These are phyloP conservation scores for Cephalotrichum gorgonifer DNA, from an alignment of 2,329 filamentous ascomycete genomes.

Conservation along the genomic window DNA sequence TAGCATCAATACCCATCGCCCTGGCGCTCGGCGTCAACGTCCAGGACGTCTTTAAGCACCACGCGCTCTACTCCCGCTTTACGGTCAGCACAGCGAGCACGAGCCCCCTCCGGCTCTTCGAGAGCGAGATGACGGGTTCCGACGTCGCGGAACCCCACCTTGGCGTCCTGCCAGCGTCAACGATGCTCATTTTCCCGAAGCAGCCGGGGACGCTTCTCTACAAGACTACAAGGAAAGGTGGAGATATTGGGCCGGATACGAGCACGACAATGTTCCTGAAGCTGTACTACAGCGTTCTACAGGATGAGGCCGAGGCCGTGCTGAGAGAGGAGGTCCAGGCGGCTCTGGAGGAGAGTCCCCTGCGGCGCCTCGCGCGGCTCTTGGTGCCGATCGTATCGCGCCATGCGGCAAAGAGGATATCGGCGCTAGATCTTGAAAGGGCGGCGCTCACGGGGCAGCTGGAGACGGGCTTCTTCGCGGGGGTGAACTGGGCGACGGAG, in stretches of 20 bases:
- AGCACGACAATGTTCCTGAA: slow-evolving; percentile 50
- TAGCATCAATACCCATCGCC: slow-evolving; percentile 55
- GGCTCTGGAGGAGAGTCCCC: slow-evolving; percentile 25
- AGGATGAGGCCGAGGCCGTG: slow-evolving; percentile 56
- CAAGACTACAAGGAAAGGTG: slow-evolving; percentile 53
- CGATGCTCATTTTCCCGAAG: slow-evolving; percentile 62
- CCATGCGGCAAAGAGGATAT: slow-evolving; percentile 32
- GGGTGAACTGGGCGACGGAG: slow-evolving; percentile 34
- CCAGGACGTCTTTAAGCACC: slow-evolving; percentile 85
- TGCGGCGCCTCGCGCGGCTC: slow-evolving; percentile 36
- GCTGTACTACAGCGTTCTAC: slow-evolving; percentile 65
- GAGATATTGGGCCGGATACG: slow-evolving; percentile 11
- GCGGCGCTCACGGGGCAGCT: slow-evolving; percentile 42
- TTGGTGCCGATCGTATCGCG: slow-evolving; percentile 31
- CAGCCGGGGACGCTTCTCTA: slow-evolving; percentile 77
- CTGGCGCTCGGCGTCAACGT: slow-evolving; percentile 91
- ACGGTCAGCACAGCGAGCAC: slow-evolving; percentile 73
- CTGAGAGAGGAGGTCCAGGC: slow-evolving; percentile 31
- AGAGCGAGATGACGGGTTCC: slow-evolving; percentile 60
- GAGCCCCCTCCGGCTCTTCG: slow-evolving; percentile 64
- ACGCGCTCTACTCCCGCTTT: slow-evolving; percentile 76
- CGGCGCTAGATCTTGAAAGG: slow-evolving; percentile 43
- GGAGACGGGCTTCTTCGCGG: slow-evolving; percentile 34
- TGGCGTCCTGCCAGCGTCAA: slow-evolving; percentile 35
- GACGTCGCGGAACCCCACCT: slow-evolving; percentile 57